Evolutionary conservation across 2,329 filamentous ascomycete genomes (phyloP).

Genomic region (Stachybotrys echinatus): DNA sequence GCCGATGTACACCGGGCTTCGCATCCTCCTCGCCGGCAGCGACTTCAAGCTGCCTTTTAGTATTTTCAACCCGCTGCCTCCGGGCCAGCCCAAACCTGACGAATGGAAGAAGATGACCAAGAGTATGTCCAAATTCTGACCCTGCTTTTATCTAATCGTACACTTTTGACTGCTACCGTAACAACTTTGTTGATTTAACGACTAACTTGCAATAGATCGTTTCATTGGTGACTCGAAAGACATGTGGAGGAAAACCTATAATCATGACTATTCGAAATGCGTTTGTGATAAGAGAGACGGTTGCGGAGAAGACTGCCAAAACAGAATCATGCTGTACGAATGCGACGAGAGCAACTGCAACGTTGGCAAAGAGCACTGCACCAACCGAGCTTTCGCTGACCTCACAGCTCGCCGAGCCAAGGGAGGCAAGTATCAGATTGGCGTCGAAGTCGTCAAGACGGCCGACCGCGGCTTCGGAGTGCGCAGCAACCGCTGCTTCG

Average conservation of each 20-base stretch:
- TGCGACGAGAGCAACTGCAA: constrained; percentile 89
- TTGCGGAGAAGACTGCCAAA: constrained; percentile 87
- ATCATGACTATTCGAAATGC: constrained; percentile 73
- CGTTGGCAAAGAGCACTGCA: constrained; percentile 66
- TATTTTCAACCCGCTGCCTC: constrained; percentile 79
- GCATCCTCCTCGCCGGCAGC: constrained; percentile 63
- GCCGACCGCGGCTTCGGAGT: constrained; percentile 85
- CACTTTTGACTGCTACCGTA: not conserved
- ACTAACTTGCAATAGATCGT: constrained; percentile 57
- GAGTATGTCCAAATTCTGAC: constrained; percentile 59
- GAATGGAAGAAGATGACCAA: constrained; percentile 90
- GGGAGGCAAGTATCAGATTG: constrained; percentile 83
- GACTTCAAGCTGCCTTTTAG: constrained; percentile 89
- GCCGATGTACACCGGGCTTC: constrained; percentile 73
- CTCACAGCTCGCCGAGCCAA: constrained; percentile 69
- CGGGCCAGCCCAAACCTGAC: constrained; percentile 83
- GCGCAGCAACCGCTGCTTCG: constrained; percentile 81
- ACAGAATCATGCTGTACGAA: constrained; percentile 95
- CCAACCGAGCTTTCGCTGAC: constrained; percentile 82
- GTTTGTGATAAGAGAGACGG: constrained; percentile 73
- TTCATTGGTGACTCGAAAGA: constrained; percentile 80
- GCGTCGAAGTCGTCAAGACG: constrained; percentile 93
- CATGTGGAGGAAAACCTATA: constrained; percentile 73
- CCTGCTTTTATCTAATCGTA: not conserved
- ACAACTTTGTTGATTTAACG: no score